phyloP scores from a whole-genome alignment of 306 rosid species.

The Lathyrus oleraceus region DNA sequence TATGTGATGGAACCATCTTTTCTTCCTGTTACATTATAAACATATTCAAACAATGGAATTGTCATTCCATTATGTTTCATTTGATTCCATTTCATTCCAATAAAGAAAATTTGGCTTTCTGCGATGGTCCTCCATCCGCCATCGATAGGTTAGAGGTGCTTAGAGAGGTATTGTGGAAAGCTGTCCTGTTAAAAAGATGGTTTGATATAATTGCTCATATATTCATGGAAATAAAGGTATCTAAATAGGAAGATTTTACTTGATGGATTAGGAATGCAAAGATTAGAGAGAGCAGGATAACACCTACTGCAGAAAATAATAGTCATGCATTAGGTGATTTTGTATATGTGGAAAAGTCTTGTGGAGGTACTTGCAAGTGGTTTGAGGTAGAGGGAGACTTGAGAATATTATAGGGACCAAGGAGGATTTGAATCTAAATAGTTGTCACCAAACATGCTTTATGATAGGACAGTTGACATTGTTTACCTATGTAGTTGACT shows the following conservation, averaged over 20 bases:
- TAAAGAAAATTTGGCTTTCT: background rate
- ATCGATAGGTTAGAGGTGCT: background rate
- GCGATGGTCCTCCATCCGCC: too few species aligned
- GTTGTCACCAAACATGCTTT: background rate
- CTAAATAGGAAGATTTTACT: background rate
- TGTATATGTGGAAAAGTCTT: background rate
- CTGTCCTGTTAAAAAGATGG: background rate
- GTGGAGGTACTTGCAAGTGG: background rate
- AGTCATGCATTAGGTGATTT: background rate
- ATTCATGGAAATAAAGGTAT: background rate
- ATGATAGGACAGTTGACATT: conserved; percentile 2
- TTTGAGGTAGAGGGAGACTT: background rate
- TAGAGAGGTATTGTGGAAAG: conserved; percentile 4
- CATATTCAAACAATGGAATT: background rate
- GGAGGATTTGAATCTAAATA: background rate
- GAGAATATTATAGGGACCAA: background rate
- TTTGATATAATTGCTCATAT: background rate
- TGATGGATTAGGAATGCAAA: background rate
- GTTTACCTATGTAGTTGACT: background rate
- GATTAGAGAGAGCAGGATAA: background rate
- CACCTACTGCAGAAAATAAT: background rate
- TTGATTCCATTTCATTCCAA: background rate
- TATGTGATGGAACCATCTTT: background rate
- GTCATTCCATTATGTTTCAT: background rate
- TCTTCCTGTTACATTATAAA: background rate